Evolutionary conservation across 352 stramenopile genomes (phyloP).

Genomic region (Phytophthora foliorum): DNA sequence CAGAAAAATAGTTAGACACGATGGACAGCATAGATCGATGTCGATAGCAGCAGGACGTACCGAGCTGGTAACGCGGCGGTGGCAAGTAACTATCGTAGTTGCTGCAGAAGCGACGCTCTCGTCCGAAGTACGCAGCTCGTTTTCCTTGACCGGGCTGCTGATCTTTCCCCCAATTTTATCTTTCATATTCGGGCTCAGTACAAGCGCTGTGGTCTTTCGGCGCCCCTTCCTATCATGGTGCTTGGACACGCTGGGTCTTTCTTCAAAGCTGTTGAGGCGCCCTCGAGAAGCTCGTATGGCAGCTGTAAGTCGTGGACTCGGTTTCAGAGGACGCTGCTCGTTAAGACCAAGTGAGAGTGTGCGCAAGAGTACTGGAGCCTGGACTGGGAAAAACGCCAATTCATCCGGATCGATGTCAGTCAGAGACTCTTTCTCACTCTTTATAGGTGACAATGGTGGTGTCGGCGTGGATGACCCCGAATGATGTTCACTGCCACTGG

Average conservation of each 20-base stretch:
- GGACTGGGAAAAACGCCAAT: conserved; percentile 32
- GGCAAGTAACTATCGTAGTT: conserved; percentile 59
- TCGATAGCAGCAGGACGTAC: conserved; percentile 41
- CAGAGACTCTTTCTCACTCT: conserved; percentile 20
- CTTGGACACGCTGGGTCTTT: conserved; percentile 1
- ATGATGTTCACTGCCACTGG: conserved; percentile 2
- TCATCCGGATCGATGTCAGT: conserved; percentile 29
- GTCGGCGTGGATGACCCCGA: conserved; percentile 44
- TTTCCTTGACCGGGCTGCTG: conserved; percentile 25
- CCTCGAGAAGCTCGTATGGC: conserved; percentile 57
- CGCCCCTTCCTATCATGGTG: conserved; percentile 14
- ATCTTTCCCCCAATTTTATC: conserved; percentile 8
- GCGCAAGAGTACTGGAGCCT: conserved; percentile 47
- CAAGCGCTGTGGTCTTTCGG: conserved; percentile 26
- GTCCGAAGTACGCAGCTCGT: conserved; percentile 47
- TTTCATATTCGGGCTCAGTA: conserved; percentile 13
- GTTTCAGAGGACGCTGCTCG: conserved; percentile 31
- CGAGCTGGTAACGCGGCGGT: conserved; percentile 66
- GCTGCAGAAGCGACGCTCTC: conserved; percentile 74
- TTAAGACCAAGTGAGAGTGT: conserved; percentile 56
- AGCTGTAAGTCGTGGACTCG: conserved; percentile 57
- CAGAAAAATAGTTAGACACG: conserved; percentile 3
- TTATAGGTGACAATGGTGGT: conserved; percentile 20
- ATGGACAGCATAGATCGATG: neutral
- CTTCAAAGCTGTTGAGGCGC: conserved; percentile 45